Evolutionary conservation across 2,329 filamentous ascomycete species (phyloP).

Genomic region (Aspergillus aculeatinus): DNA sequence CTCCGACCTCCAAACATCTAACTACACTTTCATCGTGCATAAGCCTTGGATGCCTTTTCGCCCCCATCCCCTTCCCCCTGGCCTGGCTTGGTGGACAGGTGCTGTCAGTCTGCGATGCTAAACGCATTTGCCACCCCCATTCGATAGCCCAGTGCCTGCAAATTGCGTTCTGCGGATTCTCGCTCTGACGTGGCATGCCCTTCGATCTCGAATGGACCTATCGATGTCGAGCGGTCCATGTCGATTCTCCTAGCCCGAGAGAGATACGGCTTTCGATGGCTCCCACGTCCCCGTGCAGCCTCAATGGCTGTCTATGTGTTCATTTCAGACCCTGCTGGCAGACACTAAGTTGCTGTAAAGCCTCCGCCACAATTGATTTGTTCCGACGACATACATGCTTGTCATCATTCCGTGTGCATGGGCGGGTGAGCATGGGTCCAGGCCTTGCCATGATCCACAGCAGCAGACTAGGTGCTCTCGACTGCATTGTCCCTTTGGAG

Average conservation of each 20-base stretch:
- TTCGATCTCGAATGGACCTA: slow-evolving; percentile 18
- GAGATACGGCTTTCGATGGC: slow-evolving; percentile 7
- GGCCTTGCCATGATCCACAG: not conserved
- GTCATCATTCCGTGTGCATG: not conserved
- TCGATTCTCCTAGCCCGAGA: slow-evolving; percentile 6
- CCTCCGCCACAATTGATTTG: slow-evolving; percentile 1
- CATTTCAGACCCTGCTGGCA: not conserved
- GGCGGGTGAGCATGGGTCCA: not conserved
- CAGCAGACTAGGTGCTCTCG: not conserved
- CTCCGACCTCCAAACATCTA: not conserved
- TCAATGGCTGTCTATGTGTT: not conserved
- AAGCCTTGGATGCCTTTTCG: not conserved
- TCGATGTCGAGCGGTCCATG: slow-evolving; percentile 12
- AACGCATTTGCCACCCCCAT: not conserved
- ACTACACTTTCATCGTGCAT: not conserved
- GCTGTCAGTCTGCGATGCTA: not conserved
- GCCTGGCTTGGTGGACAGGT: not conserved
- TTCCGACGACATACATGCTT: not conserved
- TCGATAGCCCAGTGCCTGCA: not conserved
- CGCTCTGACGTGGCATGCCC: slow-evolving; percentile 36
- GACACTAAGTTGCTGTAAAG: too few relatives aligned
- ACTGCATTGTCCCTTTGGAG: not conserved
- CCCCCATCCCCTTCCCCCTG: not conserved
- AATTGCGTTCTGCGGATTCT: slow-evolving; percentile 12
- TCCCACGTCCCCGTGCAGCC: slow-evolving; percentile 6